Percentiles rank a stretch among this genome's conserved stretches.
Conservation (phyloP, 2,329 filamentous ascomycete species). For the Mariannaea sp. region DNA sequence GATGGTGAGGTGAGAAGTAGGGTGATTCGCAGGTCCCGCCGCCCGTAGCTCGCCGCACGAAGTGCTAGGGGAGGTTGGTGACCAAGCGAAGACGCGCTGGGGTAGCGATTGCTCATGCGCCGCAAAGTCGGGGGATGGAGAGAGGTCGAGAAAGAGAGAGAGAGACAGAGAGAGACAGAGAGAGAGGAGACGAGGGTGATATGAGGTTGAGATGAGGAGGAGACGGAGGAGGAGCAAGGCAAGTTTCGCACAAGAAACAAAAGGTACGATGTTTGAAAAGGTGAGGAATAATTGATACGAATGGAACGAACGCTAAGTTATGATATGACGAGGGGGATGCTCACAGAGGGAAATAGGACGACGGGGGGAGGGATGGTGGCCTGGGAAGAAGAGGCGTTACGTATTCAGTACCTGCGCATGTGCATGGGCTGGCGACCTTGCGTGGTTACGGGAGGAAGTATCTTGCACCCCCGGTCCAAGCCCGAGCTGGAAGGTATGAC, state of each 20-base stretch:
- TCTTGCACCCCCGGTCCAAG: not conserved
- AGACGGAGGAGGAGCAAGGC: conserved; percentile 1
- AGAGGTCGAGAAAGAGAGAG: not conserved
- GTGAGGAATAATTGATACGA: not conserved
- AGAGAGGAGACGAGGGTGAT: not conserved
- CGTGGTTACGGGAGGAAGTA: conserved; percentile 6
- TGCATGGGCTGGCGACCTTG: conserved; percentile 16
- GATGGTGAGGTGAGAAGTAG: conserved; percentile 28
- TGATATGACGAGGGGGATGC: conserved; percentile 1
- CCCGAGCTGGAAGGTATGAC: conserved; percentile 13
- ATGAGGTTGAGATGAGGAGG: not conserved
- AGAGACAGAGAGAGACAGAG: conserved; percentile 14
- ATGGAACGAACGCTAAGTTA: not conserved
- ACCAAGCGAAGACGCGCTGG: not conserved
- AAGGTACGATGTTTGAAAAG: not conserved
- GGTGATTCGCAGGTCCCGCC: conserved; percentile 21
- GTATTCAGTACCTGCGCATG: conserved; percentile 5
- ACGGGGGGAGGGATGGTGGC: not conserved
- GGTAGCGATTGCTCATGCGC: conserved; percentile 13
- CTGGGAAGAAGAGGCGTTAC: not conserved
- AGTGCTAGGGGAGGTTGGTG: conserved; percentile 6
- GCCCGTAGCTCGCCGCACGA: conserved; percentile 11
- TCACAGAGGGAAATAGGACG: not conserved
- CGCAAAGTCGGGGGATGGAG: conserved; percentile 1
- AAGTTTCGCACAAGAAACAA: not conserved